Evolutionary conservation across 768 basidiomycete genomes (phyloP), one percentile per base, ranked within the genome.

Genomic region (Boletus sp.): DNA sequence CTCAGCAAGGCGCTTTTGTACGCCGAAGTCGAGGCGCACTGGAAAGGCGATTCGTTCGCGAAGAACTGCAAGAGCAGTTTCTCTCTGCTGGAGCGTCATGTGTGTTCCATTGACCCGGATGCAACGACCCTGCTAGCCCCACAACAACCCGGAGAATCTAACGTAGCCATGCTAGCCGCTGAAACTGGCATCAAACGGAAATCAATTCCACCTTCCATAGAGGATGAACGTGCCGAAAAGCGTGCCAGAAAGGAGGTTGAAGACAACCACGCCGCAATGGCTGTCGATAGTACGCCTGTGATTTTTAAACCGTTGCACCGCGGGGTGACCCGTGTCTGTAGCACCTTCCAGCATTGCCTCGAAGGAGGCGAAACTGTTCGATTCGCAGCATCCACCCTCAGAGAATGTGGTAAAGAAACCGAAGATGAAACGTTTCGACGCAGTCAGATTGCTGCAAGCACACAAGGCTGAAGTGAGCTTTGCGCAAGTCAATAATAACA

Each of bases 21-120:
- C 60, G 75, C 79, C 19, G 91, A 93, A 72, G 88, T 88, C 49
- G 91, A 93, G 74, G 79, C 85, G 7, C 91, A 93, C 63, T 93
- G 88, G 85, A 81, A 82, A 56, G 79, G 78, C 9, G 83, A 83
- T 64, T 74, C 76, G 34, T 72, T 87, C 54, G 78, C 82, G 7
- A 76, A 74, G 42, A 83, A 80, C 61, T 93, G 91, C 78, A 84
- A 82, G 64, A 75, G 79, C 33, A 69, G 77, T 11, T 92, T 93
- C 74, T 85, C 87, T 17, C 73, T 93, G n/a, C 75, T 93, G 29
- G 84, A 88, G 54, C 79, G 73, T 3, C 90, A 93, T 62, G 75
- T 81, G 23, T 93, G 90, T 67, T 83, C 85, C 19, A 48, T 76
- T 33, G 82, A 84, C 49, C 64, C 77, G 35, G 60, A 71, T 32